Evolutionary conservation across 345 rosid genomes (phyloP), one percentile per base, ranked within the genome.

Genomic region (Eucalyptus globulus): DNA sequence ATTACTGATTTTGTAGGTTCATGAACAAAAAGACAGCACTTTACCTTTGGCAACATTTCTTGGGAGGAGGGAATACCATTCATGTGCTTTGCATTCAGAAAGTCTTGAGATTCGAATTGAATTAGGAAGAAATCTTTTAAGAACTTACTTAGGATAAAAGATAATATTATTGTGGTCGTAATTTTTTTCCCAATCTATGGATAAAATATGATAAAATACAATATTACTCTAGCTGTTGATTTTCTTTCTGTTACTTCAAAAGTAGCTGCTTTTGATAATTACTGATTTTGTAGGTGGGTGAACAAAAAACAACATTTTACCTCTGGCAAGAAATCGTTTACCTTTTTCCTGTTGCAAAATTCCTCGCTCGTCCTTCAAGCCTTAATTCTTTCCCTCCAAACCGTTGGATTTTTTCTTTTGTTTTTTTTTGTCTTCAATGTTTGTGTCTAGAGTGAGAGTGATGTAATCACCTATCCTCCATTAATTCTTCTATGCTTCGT

Each of bases 61-160:
- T 0, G 0, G 3, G 53, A 50, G 19, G 19, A 50, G 53, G 53
- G 17, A 50, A 14, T 14, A 50, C 53, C 53, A 50, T 50, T 7
- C 0, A 14, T 15, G 19, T 15, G 0, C 53, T 50, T 50, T 50
- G 0, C 19, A 50, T 50, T 50, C 3, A 1, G 0, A 0, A 50
- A 50, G 3, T 50, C 53, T 50, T 1, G 3, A 50, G 19, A 50
- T 15, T 50, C 3, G 0, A 0, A 0, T 14, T 50, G 19, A 50
- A 50, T 50, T 0, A 0, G 7, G 19, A 50, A 1, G 7, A 15
- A 6, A 50, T 50, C 7, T 50, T 50, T 50, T 50, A 14, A 50
- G 1, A 50, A 50, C 3, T 50, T 50, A 1, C 17, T 50, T 14
- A 50, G 3, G 0, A 50, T 50, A 50, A 50, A 50, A 15, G 53